phyloP scores from a whole-genome alignment of 345 rosid genomes.

The Eucalyptus virginea region DNA sequence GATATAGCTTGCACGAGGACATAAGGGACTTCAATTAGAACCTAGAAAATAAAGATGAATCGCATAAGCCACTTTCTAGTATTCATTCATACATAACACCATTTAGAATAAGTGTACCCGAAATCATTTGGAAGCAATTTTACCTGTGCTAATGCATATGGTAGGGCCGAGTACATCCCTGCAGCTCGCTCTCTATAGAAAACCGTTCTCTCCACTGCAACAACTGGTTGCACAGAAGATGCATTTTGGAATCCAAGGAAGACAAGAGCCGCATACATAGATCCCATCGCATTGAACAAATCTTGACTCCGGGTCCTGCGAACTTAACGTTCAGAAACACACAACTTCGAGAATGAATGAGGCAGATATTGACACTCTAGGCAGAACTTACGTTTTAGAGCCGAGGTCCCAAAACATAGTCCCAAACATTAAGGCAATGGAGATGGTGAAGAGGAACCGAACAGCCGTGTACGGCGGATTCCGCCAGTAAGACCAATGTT shows the following conservation, averaged over 20 bases:
- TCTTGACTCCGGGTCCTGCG: conserved; percentile 7
- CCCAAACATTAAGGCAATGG: conserved; percentile 21
- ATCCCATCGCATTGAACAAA: conserved; percentile 23
- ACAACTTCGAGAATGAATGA: background rate
- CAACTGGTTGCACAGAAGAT: conserved; percentile 21
- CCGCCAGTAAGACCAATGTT: conserved; percentile 32
- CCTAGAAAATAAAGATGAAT: background rate
- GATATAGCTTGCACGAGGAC: conserved; percentile 9
- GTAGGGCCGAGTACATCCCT: conserved; percentile 40
- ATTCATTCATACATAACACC: background rate
- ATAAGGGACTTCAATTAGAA: conserved; percentile 24
- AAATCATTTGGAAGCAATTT: background rate
- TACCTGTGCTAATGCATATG: conserved; percentile 44
- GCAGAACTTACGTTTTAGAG: conserved; percentile 7
- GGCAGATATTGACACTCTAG: background rate
- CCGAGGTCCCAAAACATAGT: conserved; percentile 35
- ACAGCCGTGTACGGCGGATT: conserved; percentile 33
- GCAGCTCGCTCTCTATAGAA: conserved; percentile 41
- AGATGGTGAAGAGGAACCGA: conserved; percentile 18
- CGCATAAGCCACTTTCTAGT: background rate
- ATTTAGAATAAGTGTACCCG: background rate
- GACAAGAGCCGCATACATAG: conserved; percentile 27
- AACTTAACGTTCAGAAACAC: background rate
- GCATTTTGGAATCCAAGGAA: conserved; percentile 23
- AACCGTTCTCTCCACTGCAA: conserved; percentile 28